Base-by-base conservation (phyloP, 2,329 filamentous ascomycete genomes). In the Didymella glomerata region DNA sequence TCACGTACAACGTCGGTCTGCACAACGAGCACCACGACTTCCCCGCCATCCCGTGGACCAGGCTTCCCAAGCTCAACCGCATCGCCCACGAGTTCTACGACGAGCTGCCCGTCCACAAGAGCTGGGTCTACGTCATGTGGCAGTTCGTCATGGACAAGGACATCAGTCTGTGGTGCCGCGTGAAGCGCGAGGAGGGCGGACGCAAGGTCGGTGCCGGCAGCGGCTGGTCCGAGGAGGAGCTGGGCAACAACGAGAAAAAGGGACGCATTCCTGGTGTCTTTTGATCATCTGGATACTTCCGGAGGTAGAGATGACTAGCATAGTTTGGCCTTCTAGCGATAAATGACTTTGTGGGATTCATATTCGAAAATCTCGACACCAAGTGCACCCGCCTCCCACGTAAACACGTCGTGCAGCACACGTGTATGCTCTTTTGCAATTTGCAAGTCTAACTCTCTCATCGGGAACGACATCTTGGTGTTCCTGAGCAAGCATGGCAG, bases 21-120 rank as follows among this genome's bases (percentile, higher is more conserved):
- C 95, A 99, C 83, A 99, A 99, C 76, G 95, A 99, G 83, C 95
- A 99, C 79, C 95, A 99, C 78, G 95, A 99, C 78, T 99, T 99
- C 80, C 95, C 95, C 11, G 95, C 95, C 47, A 87, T 99, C 46
- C 94, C 95, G 0, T 99, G 95, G 95, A 97, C 93, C 10, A 85
- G 90, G 30, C 84, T 99, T 38, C 90, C 89, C 54, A 84, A 84
- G 73, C 82, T 99, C 53, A 88, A 93, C 73, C 80, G 87, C 63
- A 90, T 96, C 56, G 95, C 95, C 1, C 85, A 85, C 65, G 95
- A 98, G 79, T 99, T 97, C 76, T 99, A 99, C 79, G 87, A 90
- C 65, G 90, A 91, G 60, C 81, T 99, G 67, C 95, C 95, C 10
- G 86, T 85, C 64, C 94, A 98, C 74, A 86, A 88, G 74, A 97